Conservation (phyloP, 2,329 filamentous ascomycete species). For the Microsporum canis region DNA sequence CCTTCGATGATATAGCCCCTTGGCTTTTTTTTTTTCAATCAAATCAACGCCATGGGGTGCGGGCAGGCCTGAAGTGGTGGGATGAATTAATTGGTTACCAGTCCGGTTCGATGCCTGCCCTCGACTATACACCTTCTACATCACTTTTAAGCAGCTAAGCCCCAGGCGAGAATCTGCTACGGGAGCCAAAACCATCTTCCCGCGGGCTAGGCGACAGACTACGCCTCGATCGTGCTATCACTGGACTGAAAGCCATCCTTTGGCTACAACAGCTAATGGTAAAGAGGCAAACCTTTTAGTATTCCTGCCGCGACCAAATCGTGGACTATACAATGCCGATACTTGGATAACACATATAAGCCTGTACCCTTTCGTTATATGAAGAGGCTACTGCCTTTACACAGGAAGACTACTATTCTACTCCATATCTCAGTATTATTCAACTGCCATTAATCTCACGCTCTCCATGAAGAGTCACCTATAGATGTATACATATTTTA, state of each 20-base stretch:
- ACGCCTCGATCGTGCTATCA: not conserved
- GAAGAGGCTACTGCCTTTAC: too few species aligned
- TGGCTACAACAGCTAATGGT: too few species aligned
- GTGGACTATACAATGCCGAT: too few species aligned
- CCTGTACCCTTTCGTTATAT: too few species aligned
- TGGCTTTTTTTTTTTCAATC: not conserved
- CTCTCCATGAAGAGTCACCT: too few species aligned
- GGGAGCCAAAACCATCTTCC: not conserved
- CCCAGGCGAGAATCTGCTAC: not conserved
- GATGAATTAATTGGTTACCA: not conserved
- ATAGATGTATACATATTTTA: too few species aligned
- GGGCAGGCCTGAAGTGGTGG: not conserved
- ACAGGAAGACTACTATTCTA: too few species aligned
- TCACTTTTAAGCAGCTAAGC: not conserved
- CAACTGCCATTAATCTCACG: too few species aligned
- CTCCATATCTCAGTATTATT: too few species aligned
- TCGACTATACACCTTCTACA: not conserved
- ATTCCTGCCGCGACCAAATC: too few species aligned
- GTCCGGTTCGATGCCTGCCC: not conserved
- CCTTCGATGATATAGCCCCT: slow-evolving; percentile 46
- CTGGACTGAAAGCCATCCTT: not conserved
- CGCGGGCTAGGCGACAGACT: not conserved
- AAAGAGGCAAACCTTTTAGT: too few species aligned
- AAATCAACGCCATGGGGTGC: not conserved
- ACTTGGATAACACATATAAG: too few species aligned